Evolutionary conservation across 2,329 filamentous ascomycete species (phyloP), one percentile per base, ranked within the genome.

Genomic region (Nemania sp.): DNA sequence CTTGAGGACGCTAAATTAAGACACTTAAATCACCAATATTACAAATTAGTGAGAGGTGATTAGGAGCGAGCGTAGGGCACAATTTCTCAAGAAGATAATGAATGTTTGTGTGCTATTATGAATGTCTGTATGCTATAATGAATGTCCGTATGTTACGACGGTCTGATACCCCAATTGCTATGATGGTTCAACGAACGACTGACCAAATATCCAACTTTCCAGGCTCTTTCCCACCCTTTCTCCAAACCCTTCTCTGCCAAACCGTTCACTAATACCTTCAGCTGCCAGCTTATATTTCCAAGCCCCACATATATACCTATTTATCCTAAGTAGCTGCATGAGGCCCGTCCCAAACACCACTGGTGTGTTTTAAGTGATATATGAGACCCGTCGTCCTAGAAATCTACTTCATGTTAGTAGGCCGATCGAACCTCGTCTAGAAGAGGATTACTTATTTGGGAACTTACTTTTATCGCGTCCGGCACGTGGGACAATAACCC

Each of bases 1-100:
- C 51, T 53, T 53, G 27, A 53, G 51, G 27, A 53, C 51, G 51
- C 51, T 53, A 11, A 32, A 53, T 53, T 53, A 32, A 53, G 26
- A 26, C 51, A 53, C 27, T 8, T 32, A 11, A 53, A 53, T 53
- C 26, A 32, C 51, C 51, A 32, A 53, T 5, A 32, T 29, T 29
- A 53, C 24, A 32, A 53, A 32, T 53, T 29, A 11, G 27, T 53
- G 51, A 53, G 51, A n/a, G n/a, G 51, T 32, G 51, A 53, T 29
- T 32, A 53, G 51, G 27, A 53, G 51, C 51, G 11, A 53, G 53
- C 29, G 29, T 26, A 20, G 53, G 43, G 53, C 26, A 43, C 11
- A 43, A 43, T 41, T 56, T 56, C 53, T 41, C 53, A 27, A 43
- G 53, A n/a, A 41, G 53, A 43, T 22, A 24, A 56, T 26, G n/a